Conservation (phyloP, 192 early-diverging fungal species). For the Phlyctochytrium planicorne region DNA sequence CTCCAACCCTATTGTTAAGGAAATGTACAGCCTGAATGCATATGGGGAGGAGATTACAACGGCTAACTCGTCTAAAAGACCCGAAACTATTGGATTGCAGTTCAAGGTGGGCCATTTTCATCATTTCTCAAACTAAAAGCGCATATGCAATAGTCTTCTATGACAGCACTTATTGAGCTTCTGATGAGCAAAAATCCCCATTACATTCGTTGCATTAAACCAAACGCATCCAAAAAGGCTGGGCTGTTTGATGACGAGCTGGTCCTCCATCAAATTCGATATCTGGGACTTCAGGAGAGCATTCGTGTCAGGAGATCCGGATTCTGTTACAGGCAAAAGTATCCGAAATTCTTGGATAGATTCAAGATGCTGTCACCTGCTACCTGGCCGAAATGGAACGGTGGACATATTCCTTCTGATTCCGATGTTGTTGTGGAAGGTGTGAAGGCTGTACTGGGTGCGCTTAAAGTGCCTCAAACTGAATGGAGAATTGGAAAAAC, state of each 20-base stretch:
- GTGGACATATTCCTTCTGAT: conserved; percentile 46
- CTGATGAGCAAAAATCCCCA: conserved; percentile 32
- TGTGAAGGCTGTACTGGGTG: conserved; percentile 76
- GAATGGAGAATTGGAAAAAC: conserved; percentile 96
- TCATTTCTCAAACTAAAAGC: conserved; percentile 12
- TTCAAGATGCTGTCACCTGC: conserved; percentile 83
- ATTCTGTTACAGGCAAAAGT: conserved; percentile 94
- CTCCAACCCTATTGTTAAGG: conserved; percentile 14
- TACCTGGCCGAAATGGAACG: conserved; percentile 76
- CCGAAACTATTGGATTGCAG: conserved; percentile 31
- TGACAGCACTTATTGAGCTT: conserved; percentile 30
- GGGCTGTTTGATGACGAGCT: conserved; percentile 85
- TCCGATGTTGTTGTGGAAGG: conserved; percentile 45
- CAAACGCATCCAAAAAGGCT: conserved; percentile 92
- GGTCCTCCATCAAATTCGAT: conserved; percentile 87
- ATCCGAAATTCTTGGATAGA: conserved; percentile 80
- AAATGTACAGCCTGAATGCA: not conserved
- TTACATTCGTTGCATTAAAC: conserved; percentile 78
- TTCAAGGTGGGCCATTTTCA: conserved; percentile 7
- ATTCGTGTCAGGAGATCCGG: conserved; percentile 95
- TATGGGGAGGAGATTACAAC: not conserved
- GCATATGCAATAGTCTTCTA: conserved; percentile 26
- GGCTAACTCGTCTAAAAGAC: conserved; percentile 18
- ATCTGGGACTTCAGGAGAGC: conserved; percentile 95
- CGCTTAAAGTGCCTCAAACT: conserved; percentile 75